phyloP scores from a whole-genome alignment of 2,329 filamentous ascomycete species.

The Chrysosporium keratinophilum region DNA sequence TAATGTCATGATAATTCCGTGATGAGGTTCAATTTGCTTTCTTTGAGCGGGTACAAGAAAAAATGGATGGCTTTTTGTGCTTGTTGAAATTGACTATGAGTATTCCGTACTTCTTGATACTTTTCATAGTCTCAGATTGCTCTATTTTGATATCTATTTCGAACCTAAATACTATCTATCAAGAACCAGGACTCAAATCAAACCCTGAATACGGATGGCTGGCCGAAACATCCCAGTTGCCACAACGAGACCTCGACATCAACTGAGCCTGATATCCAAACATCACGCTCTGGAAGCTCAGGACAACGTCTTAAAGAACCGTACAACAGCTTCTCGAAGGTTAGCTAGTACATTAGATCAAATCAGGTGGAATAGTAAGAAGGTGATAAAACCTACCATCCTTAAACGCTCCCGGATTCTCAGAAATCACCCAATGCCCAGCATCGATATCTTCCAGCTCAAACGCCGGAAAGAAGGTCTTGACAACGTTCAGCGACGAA shows the following conservation, averaged over 20 bases:
- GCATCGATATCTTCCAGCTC: conserved; percentile 61
- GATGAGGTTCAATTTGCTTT: not conserved
- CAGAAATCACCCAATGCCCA: conserved; percentile 84
- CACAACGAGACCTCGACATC: too few species aligned
- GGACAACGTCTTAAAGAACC: conserved; percentile 6
- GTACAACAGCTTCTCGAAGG: conserved; percentile 6
- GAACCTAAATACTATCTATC: too few species aligned
- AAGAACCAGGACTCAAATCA: too few species aligned
- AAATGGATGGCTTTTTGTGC: too few species aligned
- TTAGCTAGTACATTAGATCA: not conserved
- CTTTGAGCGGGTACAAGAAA: too few species aligned
- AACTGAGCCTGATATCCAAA: too few species aligned
- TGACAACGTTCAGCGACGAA: conserved; percentile 23
- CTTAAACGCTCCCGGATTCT: conserved; percentile 70
- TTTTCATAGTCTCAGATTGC: too few species aligned
- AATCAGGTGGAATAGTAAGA: conserved; percentile 7
- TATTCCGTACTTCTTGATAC: too few species aligned
- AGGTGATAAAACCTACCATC: conserved; percentile 48
- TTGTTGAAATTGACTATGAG: too few species aligned
- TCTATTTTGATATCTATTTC: too few species aligned
- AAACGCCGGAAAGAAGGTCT: conserved; percentile 65
- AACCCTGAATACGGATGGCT: too few species aligned
- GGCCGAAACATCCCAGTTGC: too few species aligned
- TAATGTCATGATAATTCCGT: conserved; percentile 10
- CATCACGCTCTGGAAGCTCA: not conserved